Evolutionary conservation across 2,329 filamentous ascomycete species (phyloP).

Genomic region (Purpureocillium takamizusanense): DNA sequence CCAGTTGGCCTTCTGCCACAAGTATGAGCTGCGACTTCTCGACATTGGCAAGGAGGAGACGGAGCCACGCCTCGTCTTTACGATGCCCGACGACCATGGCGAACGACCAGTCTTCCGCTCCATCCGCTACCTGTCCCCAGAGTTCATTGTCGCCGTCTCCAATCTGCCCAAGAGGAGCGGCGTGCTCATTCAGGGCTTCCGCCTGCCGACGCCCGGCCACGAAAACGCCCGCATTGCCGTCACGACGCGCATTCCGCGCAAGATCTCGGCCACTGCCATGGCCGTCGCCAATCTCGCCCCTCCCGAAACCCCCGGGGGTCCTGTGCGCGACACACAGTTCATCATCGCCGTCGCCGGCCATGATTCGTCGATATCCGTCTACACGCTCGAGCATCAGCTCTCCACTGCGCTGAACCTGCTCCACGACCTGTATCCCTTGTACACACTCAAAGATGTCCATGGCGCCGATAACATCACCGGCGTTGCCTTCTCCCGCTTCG

Average conservation of each 20-base stretch:
- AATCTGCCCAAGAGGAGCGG: conserved; percentile 52
- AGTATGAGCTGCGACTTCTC: conserved; percentile 63
- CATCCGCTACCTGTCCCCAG: conserved; percentile 49
- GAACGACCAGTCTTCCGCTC: conserved; percentile 44
- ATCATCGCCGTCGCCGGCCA: conserved; percentile 72
- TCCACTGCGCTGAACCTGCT: conserved; percentile 39
- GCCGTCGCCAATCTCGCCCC: conserved; percentile 63
- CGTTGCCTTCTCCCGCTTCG: conserved; percentile 49
- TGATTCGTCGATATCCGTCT: conserved; percentile 69
- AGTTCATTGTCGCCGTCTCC: conserved; percentile 47
- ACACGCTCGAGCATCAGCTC: conserved; percentile 62
- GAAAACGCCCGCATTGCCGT: conserved; percentile 39
- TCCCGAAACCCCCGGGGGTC: conserved; percentile 36
- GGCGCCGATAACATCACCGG: conserved; percentile 46
- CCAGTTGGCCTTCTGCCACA: conserved; percentile 69
- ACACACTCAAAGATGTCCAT: conserved; percentile 45
- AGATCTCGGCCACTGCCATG: conserved; percentile 66
- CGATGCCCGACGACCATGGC: conserved; percentile 38
- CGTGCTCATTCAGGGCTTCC: conserved; percentile 46
- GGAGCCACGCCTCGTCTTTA: conserved; percentile 46
- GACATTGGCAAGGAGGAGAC: conserved; percentile 42
- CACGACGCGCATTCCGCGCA: conserved; percentile 50
- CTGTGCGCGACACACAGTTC: conserved; percentile 62
- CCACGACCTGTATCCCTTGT: conserved; percentile 40
- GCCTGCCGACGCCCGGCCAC: conserved; percentile 33